Conservation (phyloP, 2,329 filamentous ascomycete genomes). For the Fusarium sp. region DNA sequence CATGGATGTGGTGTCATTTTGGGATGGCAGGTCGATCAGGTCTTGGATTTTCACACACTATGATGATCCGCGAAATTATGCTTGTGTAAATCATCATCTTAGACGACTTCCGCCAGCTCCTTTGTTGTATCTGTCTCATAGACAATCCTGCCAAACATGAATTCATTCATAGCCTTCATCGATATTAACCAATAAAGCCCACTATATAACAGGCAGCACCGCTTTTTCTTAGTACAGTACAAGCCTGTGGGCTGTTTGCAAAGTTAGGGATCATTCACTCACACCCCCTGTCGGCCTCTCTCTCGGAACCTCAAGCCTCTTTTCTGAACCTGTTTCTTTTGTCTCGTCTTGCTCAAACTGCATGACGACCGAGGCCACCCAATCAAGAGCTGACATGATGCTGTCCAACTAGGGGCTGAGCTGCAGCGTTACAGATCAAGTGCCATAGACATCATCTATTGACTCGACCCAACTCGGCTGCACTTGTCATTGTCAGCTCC, state of each 20-base stretch:
- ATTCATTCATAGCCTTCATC: constrained; percentile 2
- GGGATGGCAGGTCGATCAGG: constrained; percentile 30
- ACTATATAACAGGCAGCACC: constrained; percentile 3
- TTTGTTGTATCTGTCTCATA: neutral
- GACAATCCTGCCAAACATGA: neutral
- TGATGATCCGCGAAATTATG: constrained; percentile 25
- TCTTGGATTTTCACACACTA: constrained; percentile 25
- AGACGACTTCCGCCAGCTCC: neutral
- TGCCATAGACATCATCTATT: neutral
- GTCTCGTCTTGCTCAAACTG: constrained; percentile 14
- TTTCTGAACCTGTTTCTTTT: constrained; percentile 3
- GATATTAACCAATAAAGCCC: neutral
- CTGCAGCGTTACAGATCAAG: constrained; percentile 29
- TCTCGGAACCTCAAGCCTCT: constrained; percentile 22
- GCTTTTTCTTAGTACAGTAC: constrained; percentile 23
- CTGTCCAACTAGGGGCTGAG: constrained; percentile 32
- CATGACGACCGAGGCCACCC: constrained; percentile 22
- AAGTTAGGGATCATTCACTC: neutral
- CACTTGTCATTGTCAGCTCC: constrained; percentile 1
- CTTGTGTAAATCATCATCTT: constrained; percentile 32
- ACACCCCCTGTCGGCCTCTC: constrained; percentile 28
- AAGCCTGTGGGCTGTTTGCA: constrained; percentile 3
- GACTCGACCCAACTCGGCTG: neutral
- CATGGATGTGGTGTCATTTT: constrained; percentile 15
- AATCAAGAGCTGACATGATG: constrained; percentile 28